Base-by-base conservation (phyloP, 1,139 yeast genomes). In the Arxiozyma telluris region DNA sequence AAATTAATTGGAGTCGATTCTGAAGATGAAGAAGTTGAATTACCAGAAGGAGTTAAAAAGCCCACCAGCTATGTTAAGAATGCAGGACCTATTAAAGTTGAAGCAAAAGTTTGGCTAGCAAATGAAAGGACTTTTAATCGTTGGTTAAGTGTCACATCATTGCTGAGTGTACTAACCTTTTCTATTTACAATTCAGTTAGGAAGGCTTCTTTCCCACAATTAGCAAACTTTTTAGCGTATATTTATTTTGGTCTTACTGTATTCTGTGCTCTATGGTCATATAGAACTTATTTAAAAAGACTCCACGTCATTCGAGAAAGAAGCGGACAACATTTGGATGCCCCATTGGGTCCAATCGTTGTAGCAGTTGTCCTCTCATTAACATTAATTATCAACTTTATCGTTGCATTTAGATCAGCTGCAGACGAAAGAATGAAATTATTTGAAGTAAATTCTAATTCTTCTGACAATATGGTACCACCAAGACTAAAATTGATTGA, bases 61-160 rank as follows among this genome's bases (percentile, higher is more conserved):
- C 98, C 98, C 51, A 82, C 79, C 15, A 74, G 77, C 50, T 81
- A 87, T 72, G 77, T 93, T 64, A 87, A 91, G 67, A 90, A 90
- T 68, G 83, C 93, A 42, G 96, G 97, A 7, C 94, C 96, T 2
- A 80, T 90, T 56, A 90, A 87, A 70, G 90, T 93, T 54, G 98
- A 93, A 74, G 95, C 98, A 41, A 93, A 93, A 70, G 98, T 93
- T 43, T 93, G 98, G 98, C 76, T 93, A 58, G 98, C 98, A 41
- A 93, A 93, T 67, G 98, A 93, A 73, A 86, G 98, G 71, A 93
- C 98, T 2, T 91, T 91, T 73, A 86, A 88, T 75, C 82, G 95
- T 71, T 93, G 98, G 98, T 77, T 93, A 60, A 93, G 87, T 64
- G 93, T 91, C 11, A 87, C 96, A n/a, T 82, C 95, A 0, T 74